Conservation (phyloP, 805 yeast species). For the Saccharomycopsis vini region DNA sequence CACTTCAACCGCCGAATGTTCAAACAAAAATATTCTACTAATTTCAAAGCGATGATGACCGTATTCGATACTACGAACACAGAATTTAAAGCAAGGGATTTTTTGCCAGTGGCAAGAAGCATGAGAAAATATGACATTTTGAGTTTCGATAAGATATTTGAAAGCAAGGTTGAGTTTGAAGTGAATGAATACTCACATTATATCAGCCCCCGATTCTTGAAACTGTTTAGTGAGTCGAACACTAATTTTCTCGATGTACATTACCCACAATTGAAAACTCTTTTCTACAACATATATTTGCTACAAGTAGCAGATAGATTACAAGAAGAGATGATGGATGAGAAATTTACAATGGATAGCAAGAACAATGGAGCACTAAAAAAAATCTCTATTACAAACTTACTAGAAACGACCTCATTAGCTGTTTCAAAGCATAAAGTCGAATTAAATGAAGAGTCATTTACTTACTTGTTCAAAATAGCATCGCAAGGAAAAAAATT, state of each 20-base stretch:
- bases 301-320: background rate
- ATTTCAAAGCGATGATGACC: background rate
- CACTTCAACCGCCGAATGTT: background rate
- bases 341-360: no score
- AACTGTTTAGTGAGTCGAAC: background rate
- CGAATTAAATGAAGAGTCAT: background rate
- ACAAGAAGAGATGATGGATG: no score
- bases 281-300: slow-evolving; percentile 2
- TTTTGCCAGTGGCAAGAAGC: background rate
- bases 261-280: background rate
- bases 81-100: background rate
- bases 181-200: background rate
- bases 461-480: slow-evolving; percentile 1
- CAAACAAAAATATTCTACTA: background rate
- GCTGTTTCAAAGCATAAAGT: background rate
- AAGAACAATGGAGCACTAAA: background rate
- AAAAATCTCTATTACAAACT: background rate
- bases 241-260: background rate
- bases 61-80: background rate
- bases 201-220: background rate
- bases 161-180: no score
- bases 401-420: background rate
- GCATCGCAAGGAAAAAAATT: background rate
- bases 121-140: background rate
- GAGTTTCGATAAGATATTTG: background rate